Percentiles rank a stretch among this genome's conserved stretches.
Conservation (phyloP, 306 rosid genomes). For the Quercus engelmannii region DNA sequence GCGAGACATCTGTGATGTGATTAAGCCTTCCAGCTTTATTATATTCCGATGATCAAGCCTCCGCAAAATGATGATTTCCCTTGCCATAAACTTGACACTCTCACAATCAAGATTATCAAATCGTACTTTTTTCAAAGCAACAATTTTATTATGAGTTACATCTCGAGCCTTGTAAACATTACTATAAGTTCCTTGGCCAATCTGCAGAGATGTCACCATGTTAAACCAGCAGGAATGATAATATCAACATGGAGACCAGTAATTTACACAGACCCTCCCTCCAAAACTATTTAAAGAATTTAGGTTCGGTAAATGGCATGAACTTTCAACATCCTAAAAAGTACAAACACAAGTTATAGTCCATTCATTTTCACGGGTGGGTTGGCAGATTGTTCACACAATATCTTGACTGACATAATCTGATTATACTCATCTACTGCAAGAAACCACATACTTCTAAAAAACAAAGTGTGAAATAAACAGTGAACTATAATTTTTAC, state of each 20-base stretch:
- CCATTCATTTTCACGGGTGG: neutral
- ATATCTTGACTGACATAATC: neutral
- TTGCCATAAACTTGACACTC: constrained; percentile 95
- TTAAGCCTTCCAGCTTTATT: constrained; percentile 85
- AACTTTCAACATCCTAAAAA: neutral
- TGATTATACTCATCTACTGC: neutral
- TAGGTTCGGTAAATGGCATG: neutral
- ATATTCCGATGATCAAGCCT: constrained; percentile 90
- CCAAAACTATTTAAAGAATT: neutral
- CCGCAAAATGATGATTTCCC: constrained; percentile 87
- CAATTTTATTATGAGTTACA: constrained; percentile 49
- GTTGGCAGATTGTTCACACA: neutral
- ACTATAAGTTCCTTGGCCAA: constrained; percentile 97
- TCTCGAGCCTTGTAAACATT: constrained; percentile 91
- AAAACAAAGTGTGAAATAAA: neutral
- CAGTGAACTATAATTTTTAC: neutral
- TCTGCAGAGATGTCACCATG: constrained; percentile 51
- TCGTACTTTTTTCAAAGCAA: constrained; percentile 87
- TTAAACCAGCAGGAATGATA: constrained; percentile 5
- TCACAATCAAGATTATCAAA: constrained; percentile 85
- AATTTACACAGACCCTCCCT: neutral
- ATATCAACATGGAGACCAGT: neutral
- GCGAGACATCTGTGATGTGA: constrained; percentile 68
- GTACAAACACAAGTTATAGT: neutral
- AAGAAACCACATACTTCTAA: neutral